phyloP scores from a whole-genome alignment of 768 basidiomycete species.

The Kwoniella europaea region DNA sequence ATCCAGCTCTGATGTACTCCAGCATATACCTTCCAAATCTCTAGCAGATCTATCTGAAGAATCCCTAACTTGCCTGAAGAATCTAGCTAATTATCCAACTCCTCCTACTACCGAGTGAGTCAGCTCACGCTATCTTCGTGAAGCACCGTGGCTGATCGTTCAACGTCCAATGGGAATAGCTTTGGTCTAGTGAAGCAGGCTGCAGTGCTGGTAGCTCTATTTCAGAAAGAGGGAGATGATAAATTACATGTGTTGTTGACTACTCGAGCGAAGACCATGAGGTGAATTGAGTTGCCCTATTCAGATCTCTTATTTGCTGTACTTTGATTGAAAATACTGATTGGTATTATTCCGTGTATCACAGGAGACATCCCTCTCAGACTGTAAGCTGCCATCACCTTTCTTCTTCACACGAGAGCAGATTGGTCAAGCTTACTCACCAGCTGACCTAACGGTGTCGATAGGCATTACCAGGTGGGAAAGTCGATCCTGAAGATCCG shows the following conservation, averaged over 20 bases:
- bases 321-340: neutral
- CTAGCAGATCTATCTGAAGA: slow-evolving; percentile 38
- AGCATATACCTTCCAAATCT: slow-evolving; percentile 1
- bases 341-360: neutral
- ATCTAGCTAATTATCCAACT: slow-evolving; percentile 28
- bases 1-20: neutral
- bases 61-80: slow-evolving; percentile 38
- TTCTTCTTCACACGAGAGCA: too few relatives aligned
- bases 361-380: slow-evolving; percentile 45
- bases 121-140: slow-evolving; percentile 22
- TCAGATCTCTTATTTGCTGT: neutral
- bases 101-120: slow-evolving; percentile 40
- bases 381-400: slow-evolving; percentile 31
- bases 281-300: slow-evolving; percentile 28
- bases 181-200: slow-evolving; percentile 63
- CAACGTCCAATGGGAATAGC: slow-evolving; percentile 5
- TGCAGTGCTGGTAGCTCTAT: slow-evolving; percentile 79
- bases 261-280: slow-evolving; percentile 69
- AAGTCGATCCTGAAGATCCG: slow-evolving; percentile 70
- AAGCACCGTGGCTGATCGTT: neutral
- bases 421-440: neutral
- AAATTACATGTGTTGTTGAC: slow-evolving; percentile 77
- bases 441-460: neutral
- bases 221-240: slow-evolving; percentile 67
- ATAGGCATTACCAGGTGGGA: slow-evolving; percentile 79